A percentile compares a stretch with the other conserved stretches of the same genome.
Evolutionary conservation across 805 yeast genomes (phyloP).

Genomic region (Metschnikowia lunata): DNA sequence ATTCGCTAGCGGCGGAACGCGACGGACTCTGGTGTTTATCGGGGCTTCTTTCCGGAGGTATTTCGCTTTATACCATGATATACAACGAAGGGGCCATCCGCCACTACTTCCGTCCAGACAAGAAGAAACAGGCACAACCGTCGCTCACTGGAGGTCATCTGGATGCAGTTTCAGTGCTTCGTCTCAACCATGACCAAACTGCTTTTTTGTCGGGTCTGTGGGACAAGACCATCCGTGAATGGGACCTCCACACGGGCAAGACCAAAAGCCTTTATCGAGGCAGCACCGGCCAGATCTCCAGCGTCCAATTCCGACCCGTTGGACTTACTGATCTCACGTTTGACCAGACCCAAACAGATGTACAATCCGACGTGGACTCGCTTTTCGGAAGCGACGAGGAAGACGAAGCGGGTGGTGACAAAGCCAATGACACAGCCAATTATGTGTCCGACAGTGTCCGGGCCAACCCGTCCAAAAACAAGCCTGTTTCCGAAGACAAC

Average conservation of each 20-base stretch:
- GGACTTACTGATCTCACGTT: slow-evolving; percentile 44
- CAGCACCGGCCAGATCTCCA: slow-evolving; percentile 74
- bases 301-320: slow-evolving; percentile 64
- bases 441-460: slow-evolving; percentile 10
- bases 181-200: slow-evolving; percentile 57
- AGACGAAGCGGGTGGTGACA: slow-evolving; percentile 14
- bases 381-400: slow-evolving; percentile 46
- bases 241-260: slow-evolving; percentile 82
- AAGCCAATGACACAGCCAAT: not conserved
- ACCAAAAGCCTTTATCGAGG: slow-evolving; percentile 46
- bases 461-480: slow-evolving; percentile 16
- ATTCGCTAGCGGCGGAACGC: slow-evolving; percentile 77
- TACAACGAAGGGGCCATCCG: slow-evolving; percentile 77
- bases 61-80: slow-evolving; percentile 75
- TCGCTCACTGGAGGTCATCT: slow-evolving; percentile 46
- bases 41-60: slow-evolving; percentile 83
- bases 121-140: slow-evolving; percentile 25
- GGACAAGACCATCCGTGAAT: slow-evolving; percentile 75
- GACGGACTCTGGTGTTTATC: slow-evolving; percentile 81
- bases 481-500: slow-evolving; percentile 33
- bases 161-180: slow-evolving; percentile 69
- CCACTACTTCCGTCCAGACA: slow-evolving; percentile 56
- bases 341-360: slow-evolving; percentile 1
- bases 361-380: slow-evolving; percentile 41
- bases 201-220: slow-evolving; percentile 78